phyloP scores from a whole-genome alignment of 805 yeast genomes.

The Danielozyma ontarioensis region DNA sequence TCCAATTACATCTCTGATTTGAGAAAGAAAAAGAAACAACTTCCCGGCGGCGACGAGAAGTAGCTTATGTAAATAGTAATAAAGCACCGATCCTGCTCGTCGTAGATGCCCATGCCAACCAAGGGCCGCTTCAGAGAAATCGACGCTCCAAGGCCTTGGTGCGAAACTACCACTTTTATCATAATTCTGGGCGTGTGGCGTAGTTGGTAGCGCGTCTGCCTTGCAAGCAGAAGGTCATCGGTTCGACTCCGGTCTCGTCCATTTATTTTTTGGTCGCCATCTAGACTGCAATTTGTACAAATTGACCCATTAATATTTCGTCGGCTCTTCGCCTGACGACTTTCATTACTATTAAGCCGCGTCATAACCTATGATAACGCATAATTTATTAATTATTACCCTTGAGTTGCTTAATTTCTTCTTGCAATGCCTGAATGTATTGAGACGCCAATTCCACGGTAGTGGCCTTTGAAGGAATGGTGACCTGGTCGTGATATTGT shows the following conservation, averaged over 20 bases:
- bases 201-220: slow-evolving; percentile 80
- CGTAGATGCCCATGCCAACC: too few species aligned
- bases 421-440: slow-evolving; percentile 46
- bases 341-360: too few species aligned
- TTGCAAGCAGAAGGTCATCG: slow-evolving; percentile 75
- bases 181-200: slow-evolving; percentile 61
- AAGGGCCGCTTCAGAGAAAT: too few species aligned
- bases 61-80: not conserved
- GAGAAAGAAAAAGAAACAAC: slow-evolving; percentile 2
- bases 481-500: slow-evolving; percentile 46
- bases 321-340: too few species aligned
- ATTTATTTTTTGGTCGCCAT: slow-evolving; percentile 23
- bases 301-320: too few species aligned
- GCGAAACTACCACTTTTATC: not conserved
- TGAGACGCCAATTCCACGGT: slow-evolving; percentile 86
- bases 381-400: not conserved
- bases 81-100: too few species aligned
- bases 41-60: not conserved
- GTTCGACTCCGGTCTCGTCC: slow-evolving; percentile 80
- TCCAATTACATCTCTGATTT: slow-evolving; percentile 17
- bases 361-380: too few species aligned
- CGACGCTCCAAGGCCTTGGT: not conserved
- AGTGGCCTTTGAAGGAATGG: slow-evolving; percentile 85
- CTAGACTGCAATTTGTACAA: too few species aligned
- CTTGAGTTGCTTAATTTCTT: slow-evolving; percentile 18